phyloP scores from a whole-genome alignment of 2,329 filamentous ascomycete species.

The Alternaria gansuensis region DNA sequence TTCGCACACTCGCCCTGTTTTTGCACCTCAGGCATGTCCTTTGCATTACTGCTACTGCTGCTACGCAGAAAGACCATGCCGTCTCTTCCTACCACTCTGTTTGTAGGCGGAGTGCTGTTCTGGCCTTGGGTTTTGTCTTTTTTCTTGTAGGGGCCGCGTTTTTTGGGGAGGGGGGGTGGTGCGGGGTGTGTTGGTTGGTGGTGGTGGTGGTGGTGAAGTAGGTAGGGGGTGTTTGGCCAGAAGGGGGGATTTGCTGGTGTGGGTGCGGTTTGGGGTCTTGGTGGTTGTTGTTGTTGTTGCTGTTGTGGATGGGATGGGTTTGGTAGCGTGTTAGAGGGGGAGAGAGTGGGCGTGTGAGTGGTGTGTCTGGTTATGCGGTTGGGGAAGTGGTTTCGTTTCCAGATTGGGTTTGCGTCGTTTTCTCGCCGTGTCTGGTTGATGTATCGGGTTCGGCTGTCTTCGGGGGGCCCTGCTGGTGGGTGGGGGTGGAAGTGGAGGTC shows the following conservation, averaged over 20 bases:
- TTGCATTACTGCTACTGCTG: no score
- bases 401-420: background rate
- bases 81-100: background rate
- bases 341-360: background rate
- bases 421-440: background rate
- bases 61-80: conserved; percentile 1
- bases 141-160: conserved; percentile 9
- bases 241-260: background rate
- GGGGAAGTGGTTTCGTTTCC: background rate
- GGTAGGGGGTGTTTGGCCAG: background rate
- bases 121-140: background rate
- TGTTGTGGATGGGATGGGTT: background rate
- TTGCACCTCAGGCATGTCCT: background rate
- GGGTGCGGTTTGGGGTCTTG: background rate
- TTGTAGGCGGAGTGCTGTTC: background rate
- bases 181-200: background rate
- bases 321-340: background rate
- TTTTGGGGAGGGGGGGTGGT: background rate
- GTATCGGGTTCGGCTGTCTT: background rate
- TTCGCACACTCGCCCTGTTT: background rate
- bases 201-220: background rate
- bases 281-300: no score
- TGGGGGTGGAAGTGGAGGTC: background rate
- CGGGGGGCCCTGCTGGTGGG: background rate
- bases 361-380: background rate